A percentile compares a stretch with the other conserved stretches of the same genome.
These are phyloP conservation scores for Fragaria nilgerrensis DNA, from an alignment of 306 rosid species.

Conservation along the genomic window DNA sequence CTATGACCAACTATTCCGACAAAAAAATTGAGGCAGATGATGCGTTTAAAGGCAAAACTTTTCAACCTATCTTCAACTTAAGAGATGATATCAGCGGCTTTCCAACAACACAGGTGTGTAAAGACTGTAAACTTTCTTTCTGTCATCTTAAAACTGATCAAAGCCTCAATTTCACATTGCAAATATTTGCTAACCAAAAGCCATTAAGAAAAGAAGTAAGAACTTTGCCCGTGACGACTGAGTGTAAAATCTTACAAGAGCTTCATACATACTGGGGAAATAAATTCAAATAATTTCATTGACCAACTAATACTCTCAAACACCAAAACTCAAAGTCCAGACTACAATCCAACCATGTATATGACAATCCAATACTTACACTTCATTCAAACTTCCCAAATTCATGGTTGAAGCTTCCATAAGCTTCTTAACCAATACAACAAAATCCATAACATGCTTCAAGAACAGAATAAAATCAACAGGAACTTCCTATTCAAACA, in stretches of 20 bases:
- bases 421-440: not conserved
- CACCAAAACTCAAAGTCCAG: not conserved
- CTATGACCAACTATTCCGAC: not conserved
- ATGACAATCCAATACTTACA: not conserved
- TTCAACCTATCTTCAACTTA: not conserved
- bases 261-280: not conserved
- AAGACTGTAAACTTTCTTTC: not conserved
- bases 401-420: constrained; percentile 2
- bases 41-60: not conserved
- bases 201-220: not conserved
- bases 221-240: not conserved
- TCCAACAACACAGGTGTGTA: not conserved
- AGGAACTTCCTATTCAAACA: not conserved
- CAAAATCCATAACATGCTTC: not conserved
- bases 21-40: not conserved
- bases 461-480: constrained; percentile 8
- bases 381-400: constrained; percentile 7
- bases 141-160: not conserved
- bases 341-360: not conserved
- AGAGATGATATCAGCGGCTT: constrained; percentile 1
- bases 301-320: not conserved
- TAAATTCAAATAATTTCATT: not conserved
- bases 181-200: not conserved
- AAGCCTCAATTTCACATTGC: constrained; percentile 1
- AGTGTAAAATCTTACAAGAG: not conserved